Evolutionary conservation across 805 yeast genomes (phyloP).

Genomic region (Candida corydali): DNA sequence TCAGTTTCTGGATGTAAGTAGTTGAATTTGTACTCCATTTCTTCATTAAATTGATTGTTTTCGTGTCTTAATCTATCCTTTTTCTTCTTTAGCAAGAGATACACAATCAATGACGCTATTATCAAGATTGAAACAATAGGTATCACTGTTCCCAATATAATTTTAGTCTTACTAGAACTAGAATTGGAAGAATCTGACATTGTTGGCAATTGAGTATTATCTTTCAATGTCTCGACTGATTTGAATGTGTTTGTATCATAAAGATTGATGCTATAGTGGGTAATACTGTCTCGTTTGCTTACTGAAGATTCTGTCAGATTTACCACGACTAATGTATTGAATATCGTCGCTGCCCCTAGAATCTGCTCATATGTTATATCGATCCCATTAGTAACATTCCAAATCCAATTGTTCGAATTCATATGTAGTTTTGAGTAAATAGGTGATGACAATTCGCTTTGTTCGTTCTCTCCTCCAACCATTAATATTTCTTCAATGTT

Average conservation of each 20-base stretch:
- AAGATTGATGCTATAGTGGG: slow-evolving; percentile 32
- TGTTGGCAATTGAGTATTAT: slow-evolving; percentile 8
- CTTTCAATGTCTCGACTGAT: slow-evolving; percentile 22
- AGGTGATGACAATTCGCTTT: slow-evolving; percentile 31
- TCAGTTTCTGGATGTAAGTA: slow-evolving; percentile 12
- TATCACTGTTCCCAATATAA: slow-evolving; percentile 32
- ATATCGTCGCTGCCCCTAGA: slow-evolving; percentile 51
- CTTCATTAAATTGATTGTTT: slow-evolving; percentile 22
- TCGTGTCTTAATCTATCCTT: slow-evolving; percentile 15
- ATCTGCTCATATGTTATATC: slow-evolving; percentile 18
- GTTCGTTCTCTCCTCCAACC: slow-evolving; percentile 53
- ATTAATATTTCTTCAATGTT: slow-evolving; percentile 42
- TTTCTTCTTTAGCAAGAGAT: slow-evolving; percentile 16
- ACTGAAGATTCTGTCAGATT: slow-evolving; percentile 15
- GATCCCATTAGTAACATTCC: slow-evolving; percentile 26
- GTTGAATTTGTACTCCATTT: slow-evolving; percentile 25
- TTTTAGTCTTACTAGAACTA: slow-evolving; percentile 1
- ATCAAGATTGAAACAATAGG: slow-evolving; percentile 21
- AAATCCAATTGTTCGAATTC: slow-evolving; percentile 28
- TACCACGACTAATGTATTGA: slow-evolving; percentile 47
- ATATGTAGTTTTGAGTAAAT: slow-evolving; percentile 36
- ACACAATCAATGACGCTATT: slow-evolving; percentile 12
- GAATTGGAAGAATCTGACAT: not conserved
- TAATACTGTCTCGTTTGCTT: slow-evolving; percentile 16
- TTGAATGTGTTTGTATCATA: slow-evolving; percentile 37